These are phyloP conservation scores for Clarireedia sp. DNA, from an alignment of 2,329 filamentous ascomycete genomes.

Conservation along the genomic window DNA sequence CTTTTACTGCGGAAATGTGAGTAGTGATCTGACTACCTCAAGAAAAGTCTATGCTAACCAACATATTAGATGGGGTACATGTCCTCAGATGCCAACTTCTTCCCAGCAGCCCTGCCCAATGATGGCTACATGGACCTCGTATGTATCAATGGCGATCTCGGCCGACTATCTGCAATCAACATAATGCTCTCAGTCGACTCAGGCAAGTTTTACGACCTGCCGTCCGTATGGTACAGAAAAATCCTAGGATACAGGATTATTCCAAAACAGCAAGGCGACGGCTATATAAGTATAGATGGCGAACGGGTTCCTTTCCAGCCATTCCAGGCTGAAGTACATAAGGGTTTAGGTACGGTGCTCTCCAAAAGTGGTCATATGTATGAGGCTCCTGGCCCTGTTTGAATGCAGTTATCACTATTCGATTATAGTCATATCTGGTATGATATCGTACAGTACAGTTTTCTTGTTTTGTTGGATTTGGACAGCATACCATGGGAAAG, in stretches of 20 bases:
- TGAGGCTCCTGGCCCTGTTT: slow-evolving; percentile 46
- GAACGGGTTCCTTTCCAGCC: slow-evolving; percentile 80
- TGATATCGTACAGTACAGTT: background rate
- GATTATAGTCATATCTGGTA: background rate
- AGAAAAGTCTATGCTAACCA: background rate
- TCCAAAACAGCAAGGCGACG: slow-evolving; percentile 61
- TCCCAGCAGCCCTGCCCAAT: slow-evolving; percentile 69
- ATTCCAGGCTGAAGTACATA: slow-evolving; percentile 86
- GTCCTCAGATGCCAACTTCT: slow-evolving; percentile 81
- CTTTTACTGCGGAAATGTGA: slow-evolving; percentile 85
- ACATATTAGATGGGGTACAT: slow-evolving; percentile 73
- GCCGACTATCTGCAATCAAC: slow-evolving; percentile 55
- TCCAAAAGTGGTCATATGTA: slow-evolving; percentile 66
- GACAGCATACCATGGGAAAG: background rate
- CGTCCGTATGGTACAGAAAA: slow-evolving; percentile 73
- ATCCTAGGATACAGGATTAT: slow-evolving; percentile 79
- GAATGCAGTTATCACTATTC: slow-evolving; percentile 4
- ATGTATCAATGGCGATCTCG: slow-evolving; percentile 68
- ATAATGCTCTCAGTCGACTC: slow-evolving; percentile 66
- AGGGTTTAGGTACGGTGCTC: slow-evolving; percentile 73
- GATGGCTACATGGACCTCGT: slow-evolving; percentile 85
- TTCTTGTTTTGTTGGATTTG: background rate
- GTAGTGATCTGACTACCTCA: slow-evolving; percentile 25
- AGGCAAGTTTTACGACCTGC: slow-evolving; percentile 71
- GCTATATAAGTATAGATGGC: slow-evolving; percentile 91